phyloP scores from a whole-genome alignment of 345 rosid genomes.

The Populus nigra region DNA sequence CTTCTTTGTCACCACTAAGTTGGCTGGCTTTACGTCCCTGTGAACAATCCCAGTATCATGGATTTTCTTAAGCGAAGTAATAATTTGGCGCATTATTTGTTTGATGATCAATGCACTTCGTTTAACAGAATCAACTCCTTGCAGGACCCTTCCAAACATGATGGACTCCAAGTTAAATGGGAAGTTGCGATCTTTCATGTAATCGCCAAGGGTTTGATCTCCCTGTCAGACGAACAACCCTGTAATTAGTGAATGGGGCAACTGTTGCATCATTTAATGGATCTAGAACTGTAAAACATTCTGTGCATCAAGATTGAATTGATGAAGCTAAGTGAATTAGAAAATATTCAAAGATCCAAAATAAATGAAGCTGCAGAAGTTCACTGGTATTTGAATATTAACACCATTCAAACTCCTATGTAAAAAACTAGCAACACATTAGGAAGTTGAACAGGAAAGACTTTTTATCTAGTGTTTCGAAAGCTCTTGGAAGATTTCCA shows the following conservation, averaged over 20 bases:
- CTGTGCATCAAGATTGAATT: background rate
- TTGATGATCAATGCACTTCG: constrained; percentile 81
- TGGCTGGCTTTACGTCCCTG: constrained; percentile 87
- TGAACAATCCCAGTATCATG: constrained; percentile 94
- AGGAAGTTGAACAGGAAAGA: background rate
- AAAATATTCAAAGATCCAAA: background rate
- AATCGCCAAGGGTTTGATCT: constrained; percentile 76
- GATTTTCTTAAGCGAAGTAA: constrained; percentile 80
- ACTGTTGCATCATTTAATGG: constrained; percentile 8
- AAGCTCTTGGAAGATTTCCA: constrained; percentile 11
- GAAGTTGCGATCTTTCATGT: constrained; percentile 82
- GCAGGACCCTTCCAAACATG: constrained; percentile 82
- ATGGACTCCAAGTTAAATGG: constrained; percentile 78
- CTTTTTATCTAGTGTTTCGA: background rate
- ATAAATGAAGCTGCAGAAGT: background rate
- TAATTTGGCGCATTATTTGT: constrained; percentile 90
- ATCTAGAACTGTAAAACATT: constrained; percentile 2
- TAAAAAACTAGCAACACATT: background rate
- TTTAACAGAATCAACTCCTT: constrained; percentile 68
- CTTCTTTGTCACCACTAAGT: constrained; percentile 84
- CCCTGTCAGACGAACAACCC: constrained; percentile 55
- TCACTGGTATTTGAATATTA: no score
- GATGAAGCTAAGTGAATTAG: constrained; percentile 10
- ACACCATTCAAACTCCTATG: constrained; percentile 3
- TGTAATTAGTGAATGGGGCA: constrained; percentile 24